These are phyloP conservation scores for Alternaria solani DNA, from an alignment of 2,329 filamentous ascomycete species.

Conservation along the genomic window DNA sequence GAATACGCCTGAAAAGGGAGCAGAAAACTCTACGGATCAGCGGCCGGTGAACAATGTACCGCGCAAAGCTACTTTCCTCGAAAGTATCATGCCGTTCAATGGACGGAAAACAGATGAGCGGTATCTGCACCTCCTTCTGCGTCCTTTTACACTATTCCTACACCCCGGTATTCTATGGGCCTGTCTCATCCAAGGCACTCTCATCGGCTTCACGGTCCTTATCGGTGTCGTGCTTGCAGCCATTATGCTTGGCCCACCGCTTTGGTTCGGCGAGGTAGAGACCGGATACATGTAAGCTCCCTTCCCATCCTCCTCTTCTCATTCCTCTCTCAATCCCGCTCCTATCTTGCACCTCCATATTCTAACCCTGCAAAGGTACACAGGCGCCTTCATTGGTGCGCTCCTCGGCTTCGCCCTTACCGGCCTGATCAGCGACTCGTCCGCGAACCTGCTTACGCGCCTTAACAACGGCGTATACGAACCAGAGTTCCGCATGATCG, in stretches of 20 bases:
- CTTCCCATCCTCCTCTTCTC: background rate
- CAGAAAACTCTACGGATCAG: background rate
- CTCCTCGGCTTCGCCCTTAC: conserved; percentile 79
- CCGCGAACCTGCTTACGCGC: conserved; percentile 73
- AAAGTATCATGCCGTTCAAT: conserved; percentile 75
- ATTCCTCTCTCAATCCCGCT: background rate
- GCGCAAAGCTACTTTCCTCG: conserved; percentile 62
- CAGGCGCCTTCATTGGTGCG: conserved; percentile 84
- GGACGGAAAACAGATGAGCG: conserved; percentile 81
- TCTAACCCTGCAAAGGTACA: conserved; percentile 36
- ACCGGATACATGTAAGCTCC: conserved; percentile 72
- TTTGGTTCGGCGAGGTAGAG: conserved; percentile 83
- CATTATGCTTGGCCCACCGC: conserved; percentile 81
- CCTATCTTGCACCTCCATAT: background rate
- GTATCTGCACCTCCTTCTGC: conserved; percentile 70
- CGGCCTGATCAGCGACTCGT: conserved; percentile 76
- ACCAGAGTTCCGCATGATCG: conserved; percentile 85
- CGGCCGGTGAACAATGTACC: conserved; percentile 43
- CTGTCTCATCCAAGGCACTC: conserved; percentile 81
- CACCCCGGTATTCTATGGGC: conserved; percentile 43
- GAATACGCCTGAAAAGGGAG: conserved; percentile 7
- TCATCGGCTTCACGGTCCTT: conserved; percentile 96
- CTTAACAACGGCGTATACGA: conserved; percentile 85
- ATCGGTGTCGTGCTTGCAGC: conserved; percentile 83
- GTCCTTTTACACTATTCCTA: conserved; percentile 56